These are phyloP conservation scores for Lathyrus tuberosus DNA, from an alignment of 306 rosid genomes.

Conservation along the genomic window DNA sequence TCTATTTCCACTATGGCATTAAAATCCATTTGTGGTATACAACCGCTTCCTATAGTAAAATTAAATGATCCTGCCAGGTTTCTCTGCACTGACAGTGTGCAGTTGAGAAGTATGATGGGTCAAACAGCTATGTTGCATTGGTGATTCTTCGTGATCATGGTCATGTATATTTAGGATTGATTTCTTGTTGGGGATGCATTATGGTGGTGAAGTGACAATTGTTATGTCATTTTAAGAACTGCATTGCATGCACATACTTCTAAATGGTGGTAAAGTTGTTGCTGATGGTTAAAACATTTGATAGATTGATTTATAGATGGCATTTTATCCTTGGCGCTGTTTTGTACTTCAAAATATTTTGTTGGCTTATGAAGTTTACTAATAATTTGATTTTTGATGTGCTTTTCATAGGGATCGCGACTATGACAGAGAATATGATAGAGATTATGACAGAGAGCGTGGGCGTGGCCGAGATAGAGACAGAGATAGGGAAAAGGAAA, in stretches of 20 bases:
- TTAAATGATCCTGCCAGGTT: constrained; percentile 91
- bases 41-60: constrained; percentile 78
- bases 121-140: constrained; percentile 49
- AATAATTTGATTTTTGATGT: constrained; percentile 21
- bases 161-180: constrained; percentile 3
- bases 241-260: neutral
- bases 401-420: constrained; percentile 75
- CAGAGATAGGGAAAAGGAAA: constrained; percentile 48
- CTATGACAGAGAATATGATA: constrained; percentile 78
- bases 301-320: constrained; percentile 3
- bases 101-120: constrained; percentile 99
- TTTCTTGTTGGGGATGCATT: neutral
- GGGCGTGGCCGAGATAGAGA: constrained; percentile 81
- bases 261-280: constrained; percentile 23
- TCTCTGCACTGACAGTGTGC: constrained; percentile 99
- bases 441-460: constrained; percentile 77
- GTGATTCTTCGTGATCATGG: constrained; percentile 13
- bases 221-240: constrained; percentile 4
- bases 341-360: constrained; percentile 12
- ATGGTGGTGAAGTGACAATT: neutral
- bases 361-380: constrained; percentile 6
- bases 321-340: constrained; percentile 16
- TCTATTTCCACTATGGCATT: constrained; percentile 67
- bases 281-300: constrained; percentile 15
- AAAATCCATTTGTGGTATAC: constrained; percentile 65